Percentiles rank a stretch among this genome's conserved stretches.
phyloP scores from a whole-genome alignment of 177 flowering plant species.

The Tripterygium wilfordii region DNA sequence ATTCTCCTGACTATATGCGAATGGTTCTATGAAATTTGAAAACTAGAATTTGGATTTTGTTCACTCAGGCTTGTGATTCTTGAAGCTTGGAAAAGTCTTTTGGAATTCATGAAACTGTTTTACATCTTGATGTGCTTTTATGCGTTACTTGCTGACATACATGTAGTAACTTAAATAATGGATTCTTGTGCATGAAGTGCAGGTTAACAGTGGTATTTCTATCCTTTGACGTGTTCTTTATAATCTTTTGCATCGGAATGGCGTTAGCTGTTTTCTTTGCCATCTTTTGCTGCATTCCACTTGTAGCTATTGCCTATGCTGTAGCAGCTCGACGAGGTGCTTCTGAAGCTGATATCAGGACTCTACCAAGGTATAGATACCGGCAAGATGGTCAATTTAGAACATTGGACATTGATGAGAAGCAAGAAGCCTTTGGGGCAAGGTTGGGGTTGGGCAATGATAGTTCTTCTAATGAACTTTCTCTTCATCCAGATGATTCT shows the following conservation, averaged over 20 bases:
- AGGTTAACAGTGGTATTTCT: constrained; percentile 70
- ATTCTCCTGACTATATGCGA: no score
- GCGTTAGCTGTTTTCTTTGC: constrained; percentile 46
- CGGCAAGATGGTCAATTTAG: constrained; percentile 12
- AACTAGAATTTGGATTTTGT: no score
- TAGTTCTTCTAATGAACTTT: constrained; percentile 26
- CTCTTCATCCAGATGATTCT: constrained; percentile 55
- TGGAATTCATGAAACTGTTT: no score
- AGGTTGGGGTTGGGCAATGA: constrained; percentile 12
- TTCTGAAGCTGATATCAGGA: constrained; percentile 53
- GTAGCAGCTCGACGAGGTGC: constrained; percentile 55
- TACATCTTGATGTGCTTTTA: no score
- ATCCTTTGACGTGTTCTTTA: constrained; percentile 70
- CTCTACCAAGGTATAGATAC: constrained; percentile 51
- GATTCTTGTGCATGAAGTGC: constrained; percentile 22
- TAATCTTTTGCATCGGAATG: constrained; percentile 55
- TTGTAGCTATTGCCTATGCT: constrained; percentile 50
- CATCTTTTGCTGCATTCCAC: constrained; percentile 57
- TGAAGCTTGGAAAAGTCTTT: no score
- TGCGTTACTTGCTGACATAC: not conserved
- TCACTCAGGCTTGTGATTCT: no score
- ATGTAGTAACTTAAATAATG: not conserved
- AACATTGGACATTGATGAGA: constrained; percentile 14
- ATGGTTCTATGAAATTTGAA: no score
- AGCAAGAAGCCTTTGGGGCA: constrained; percentile 17